phyloP scores from a whole-genome alignment of 2,329 filamentous ascomycete genomes.

The Trichophyton benhamiae region DNA sequence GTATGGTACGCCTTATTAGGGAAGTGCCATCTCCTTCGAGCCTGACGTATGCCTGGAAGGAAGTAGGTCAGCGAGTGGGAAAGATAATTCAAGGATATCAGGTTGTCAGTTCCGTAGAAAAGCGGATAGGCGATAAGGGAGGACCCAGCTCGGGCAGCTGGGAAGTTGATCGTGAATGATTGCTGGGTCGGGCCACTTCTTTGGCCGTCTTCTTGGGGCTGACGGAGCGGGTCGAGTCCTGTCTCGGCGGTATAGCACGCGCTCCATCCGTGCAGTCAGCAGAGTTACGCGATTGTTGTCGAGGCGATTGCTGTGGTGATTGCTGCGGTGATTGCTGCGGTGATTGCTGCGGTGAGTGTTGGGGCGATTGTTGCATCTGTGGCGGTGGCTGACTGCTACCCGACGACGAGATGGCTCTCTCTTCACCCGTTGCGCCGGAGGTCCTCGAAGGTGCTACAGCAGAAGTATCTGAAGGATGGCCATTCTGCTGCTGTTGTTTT shows the following conservation, averaged over 20 bases:
- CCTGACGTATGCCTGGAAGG: not conserved
- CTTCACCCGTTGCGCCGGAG: conserved; percentile 29
- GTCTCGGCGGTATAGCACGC: conserved; percentile 20
- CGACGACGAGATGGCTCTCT: conserved; percentile 51
- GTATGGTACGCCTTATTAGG: not conserved
- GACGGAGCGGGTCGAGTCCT: conserved; percentile 9
- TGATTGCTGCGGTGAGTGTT: conserved; percentile 9
- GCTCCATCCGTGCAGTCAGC: conserved; percentile 14
- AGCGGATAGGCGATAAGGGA: conserved; percentile 37
- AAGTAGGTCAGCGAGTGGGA: not conserved
- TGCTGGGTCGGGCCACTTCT: not conserved
- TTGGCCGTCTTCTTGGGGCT: conserved; percentile 17
- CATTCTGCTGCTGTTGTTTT: not conserved
- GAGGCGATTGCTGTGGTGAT: conserved; percentile 6
- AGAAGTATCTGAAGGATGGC: not conserved
- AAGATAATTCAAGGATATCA: not conserved
- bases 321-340: conserved; percentile 11
- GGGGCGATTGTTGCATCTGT: conserved; percentile 8
- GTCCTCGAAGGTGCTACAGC: not conserved
- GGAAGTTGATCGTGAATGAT: conserved; percentile 28
- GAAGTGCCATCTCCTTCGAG: conserved; percentile 2
- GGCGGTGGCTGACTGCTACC: conserved; percentile 46
- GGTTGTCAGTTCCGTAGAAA: conserved; percentile 19
- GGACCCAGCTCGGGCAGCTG: conserved; percentile 38
- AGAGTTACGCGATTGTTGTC: conserved; percentile 5